Evolutionary conservation across 441 rosid species (phyloP).

Genomic region (Euphorbia schlechtendalii): DNA sequence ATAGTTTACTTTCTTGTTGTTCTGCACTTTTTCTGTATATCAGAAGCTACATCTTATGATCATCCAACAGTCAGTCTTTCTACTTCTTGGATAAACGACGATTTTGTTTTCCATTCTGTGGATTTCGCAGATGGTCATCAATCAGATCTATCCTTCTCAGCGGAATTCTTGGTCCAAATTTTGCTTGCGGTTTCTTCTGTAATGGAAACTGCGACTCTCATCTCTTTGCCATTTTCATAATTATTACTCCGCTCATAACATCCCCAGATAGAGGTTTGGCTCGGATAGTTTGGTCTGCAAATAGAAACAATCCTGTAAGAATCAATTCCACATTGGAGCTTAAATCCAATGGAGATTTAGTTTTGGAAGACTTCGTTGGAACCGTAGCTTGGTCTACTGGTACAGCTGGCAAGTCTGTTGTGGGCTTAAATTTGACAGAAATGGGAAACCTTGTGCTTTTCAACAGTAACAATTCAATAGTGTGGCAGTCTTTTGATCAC

Average conservation of each 20-base stretch:
- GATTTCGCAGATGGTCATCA: conserved; percentile 18
- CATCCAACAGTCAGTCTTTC: conserved; percentile 11
- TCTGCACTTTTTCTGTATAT: background rate
- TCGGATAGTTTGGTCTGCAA: conserved; percentile 17
- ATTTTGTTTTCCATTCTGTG: conserved; percentile 9
- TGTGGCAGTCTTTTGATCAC: no score
- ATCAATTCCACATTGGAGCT: no score
- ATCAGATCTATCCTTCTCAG: conserved; percentile 23
- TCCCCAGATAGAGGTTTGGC: conserved; percentile 7
- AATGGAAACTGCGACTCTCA: conserved; percentile 11
- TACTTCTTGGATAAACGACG: conserved; percentile 18
- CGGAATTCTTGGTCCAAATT: no score
- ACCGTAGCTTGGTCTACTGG: conserved; percentile 16
- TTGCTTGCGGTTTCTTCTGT: conserved; percentile 25
- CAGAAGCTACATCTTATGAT: conserved; percentile 2
- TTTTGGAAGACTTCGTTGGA: conserved; percentile 15
- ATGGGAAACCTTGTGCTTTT: conserved; percentile 15
- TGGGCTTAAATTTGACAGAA: conserved; percentile 12
- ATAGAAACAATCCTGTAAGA: no score
- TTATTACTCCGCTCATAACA: conserved; percentile 1
- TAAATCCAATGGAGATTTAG: conserved; percentile 9
- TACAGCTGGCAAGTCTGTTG: conserved; percentile 17
- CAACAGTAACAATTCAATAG: background rate
- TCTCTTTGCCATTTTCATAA: conserved; percentile 22
- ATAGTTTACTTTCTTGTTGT: background rate